Evolutionary conservation across 2,329 filamentous ascomycete species (phyloP).

Genomic region (Pyricularia sp.): DNA sequence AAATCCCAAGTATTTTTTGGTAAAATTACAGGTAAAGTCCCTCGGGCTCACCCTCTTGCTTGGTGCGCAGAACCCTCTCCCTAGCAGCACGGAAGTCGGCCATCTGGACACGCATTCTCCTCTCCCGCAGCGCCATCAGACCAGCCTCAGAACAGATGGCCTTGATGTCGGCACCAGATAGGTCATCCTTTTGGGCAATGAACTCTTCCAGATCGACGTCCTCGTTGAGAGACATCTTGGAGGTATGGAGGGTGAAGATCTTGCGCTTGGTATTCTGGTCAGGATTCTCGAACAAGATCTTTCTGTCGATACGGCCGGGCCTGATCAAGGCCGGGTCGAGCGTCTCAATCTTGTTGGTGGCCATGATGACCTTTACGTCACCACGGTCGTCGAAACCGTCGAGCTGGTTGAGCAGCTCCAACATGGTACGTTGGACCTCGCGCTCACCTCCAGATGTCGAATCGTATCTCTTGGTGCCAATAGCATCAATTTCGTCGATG

Average conservation of each 20-base stretch:
- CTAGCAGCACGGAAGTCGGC: conserved; percentile 89
- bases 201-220: conserved; percentile 99
- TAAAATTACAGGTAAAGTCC: conserved; percentile 83
- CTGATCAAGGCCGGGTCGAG: conserved; percentile 93
- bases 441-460: conserved; percentile 94
- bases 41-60: conserved; percentile 97
- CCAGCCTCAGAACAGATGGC: conserved; percentile 97
- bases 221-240: conserved; percentile 93
- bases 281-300: conserved; percentile 69
- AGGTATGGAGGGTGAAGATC: conserved; percentile 97
- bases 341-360: conserved; percentile 99
- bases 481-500: conserved; percentile 98
- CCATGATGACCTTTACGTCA: conserved; percentile 99
- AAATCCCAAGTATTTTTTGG: background rate
- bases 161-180: conserved; percentile 96
- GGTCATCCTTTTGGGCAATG: conserved; percentile 95
- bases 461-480: conserved; percentile 97
- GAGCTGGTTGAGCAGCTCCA: conserved; percentile 95
- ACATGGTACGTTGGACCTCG: conserved; percentile 96
- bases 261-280: conserved; percentile 89
- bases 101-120: conserved; percentile 98
- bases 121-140: conserved; percentile 84
- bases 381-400: conserved; percentile 98
- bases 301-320: conserved; percentile 94
- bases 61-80: conserved; percentile 93